Evolutionary conservation across 1,284 basidiomycete species (phyloP).

Genomic region (Trichosporon inkin): DNA sequence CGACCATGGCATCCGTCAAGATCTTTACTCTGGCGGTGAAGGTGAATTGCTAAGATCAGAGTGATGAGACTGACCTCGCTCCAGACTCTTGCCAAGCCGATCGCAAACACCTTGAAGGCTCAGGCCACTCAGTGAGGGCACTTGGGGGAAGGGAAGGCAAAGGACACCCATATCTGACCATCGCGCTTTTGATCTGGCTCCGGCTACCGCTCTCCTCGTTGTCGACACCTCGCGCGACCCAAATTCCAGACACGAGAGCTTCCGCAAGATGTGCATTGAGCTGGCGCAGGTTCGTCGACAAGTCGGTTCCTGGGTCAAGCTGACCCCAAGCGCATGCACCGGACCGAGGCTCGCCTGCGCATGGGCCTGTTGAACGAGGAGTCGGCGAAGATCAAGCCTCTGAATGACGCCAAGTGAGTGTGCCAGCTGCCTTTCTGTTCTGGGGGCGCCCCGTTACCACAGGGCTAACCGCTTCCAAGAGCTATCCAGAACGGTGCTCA

Average conservation of each 20-base stretch:
- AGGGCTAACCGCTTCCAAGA: conserved; percentile 49
- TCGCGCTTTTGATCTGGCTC: background rate
- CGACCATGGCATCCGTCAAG: conserved; percentile 64
- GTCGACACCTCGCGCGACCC: background rate
- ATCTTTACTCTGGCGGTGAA: conserved; percentile 63
- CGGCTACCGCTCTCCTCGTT: background rate
- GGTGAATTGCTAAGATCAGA: conserved; percentile 51
- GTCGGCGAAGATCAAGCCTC: conserved; percentile 67
- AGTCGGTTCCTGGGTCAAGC: background rate
- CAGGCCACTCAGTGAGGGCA: conserved; percentile 68
- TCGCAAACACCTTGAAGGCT: conserved; percentile 66
- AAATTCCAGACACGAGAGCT: conserved; percentile 64
- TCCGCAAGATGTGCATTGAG: conserved; percentile 67
- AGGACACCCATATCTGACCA: background rate
- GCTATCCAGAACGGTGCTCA: conserved; percentile 87
- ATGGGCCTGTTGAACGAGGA: conserved; percentile 76
- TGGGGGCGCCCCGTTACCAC: background rate
- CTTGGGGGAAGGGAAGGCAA: conserved; percentile 15
- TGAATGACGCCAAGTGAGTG: conserved; percentile 72
- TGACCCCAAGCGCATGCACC: conserved; percentile 59
- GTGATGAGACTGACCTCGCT: conserved; percentile 14
- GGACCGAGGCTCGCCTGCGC: conserved; percentile 68
- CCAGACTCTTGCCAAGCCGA: conserved; percentile 79
- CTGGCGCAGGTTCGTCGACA: conserved; percentile 61
- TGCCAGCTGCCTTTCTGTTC: background rate